Percentiles rank a stretch among this genome's conserved stretches.
phyloP scores from a whole-genome alignment of 345 rosid genomes.

The Chamaenerion angustifolium region DNA sequence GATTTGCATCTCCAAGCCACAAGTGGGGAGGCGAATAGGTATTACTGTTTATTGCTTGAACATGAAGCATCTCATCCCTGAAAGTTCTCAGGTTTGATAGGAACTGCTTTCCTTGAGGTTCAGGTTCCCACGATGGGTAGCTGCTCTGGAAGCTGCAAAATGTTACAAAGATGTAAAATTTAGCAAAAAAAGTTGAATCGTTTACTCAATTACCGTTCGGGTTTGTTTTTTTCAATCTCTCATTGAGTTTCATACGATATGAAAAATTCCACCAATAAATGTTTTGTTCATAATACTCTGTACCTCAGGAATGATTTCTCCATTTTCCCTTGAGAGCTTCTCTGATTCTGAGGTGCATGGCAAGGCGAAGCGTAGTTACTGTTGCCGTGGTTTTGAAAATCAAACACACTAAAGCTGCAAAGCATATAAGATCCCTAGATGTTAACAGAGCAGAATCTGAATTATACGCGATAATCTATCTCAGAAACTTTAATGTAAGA shows the following conservation, averaged over 20 bases:
- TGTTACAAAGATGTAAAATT: not conserved
- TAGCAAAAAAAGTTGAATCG: not conserved
- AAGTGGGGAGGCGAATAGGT: conserved; percentile 25
- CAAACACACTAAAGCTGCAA: conserved; percentile 76
- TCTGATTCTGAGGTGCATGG: conserved; percentile 30
- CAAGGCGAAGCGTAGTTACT: conserved; percentile 69
- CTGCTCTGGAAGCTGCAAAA: conserved; percentile 73
- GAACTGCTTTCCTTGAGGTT: conserved; percentile 67
- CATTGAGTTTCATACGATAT: no score
- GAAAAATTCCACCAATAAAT: no score
- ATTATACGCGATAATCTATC: no score
- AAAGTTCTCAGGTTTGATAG: conserved; percentile 60
- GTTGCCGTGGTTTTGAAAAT: conserved; percentile 83
- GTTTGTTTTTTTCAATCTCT: no score
- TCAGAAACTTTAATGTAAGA: not conserved
- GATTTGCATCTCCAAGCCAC: conserved; percentile 34
- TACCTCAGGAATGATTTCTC: conserved; percentile 97
- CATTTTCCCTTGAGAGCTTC: conserved; percentile 97
- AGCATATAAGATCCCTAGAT: conserved; percentile 1
- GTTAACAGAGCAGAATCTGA: no score
- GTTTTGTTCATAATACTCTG: no score
- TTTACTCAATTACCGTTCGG: no score
- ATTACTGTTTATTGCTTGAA: conserved; percentile 24
- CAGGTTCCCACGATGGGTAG: conserved; percentile 86
- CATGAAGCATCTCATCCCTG: conserved; percentile 58